A percentile compares a stretch with the other conserved stretches of the same genome.
Conservation (phyloP, 805 yeast genomes). For the Saccharomycopsis lassenensis region DNA sequence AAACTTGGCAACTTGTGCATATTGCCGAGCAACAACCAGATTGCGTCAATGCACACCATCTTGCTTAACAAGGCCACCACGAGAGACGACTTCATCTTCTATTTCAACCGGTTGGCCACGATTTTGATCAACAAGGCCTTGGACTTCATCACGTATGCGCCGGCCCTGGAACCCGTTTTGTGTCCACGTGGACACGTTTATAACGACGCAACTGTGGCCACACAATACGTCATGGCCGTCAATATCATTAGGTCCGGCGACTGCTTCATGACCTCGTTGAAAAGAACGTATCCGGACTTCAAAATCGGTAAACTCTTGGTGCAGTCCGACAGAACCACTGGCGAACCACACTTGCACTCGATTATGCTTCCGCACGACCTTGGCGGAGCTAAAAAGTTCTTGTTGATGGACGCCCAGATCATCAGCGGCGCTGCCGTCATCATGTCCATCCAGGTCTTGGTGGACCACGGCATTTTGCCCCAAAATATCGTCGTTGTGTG, state of each 20-base stretch:
- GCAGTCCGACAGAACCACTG: conserved; percentile 80
- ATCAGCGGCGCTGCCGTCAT: conserved; percentile 89
- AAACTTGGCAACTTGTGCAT: conserved; percentile 28
- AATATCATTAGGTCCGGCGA: conserved; percentile 87
- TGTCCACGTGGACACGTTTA: too few species aligned
- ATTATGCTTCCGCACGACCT: conserved; percentile 50
- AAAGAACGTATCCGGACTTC: conserved; percentile 67
- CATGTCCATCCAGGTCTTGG: conserved; percentile 82
- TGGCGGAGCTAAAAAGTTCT: conserved; percentile 30
- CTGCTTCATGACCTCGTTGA: conserved; percentile 72
- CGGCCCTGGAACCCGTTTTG: conserved; percentile 1
- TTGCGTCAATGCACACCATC: conserved; percentile 60
- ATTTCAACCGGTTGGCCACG: conserved; percentile 73
- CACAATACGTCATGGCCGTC: conserved; percentile 54
- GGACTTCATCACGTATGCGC: conserved; percentile 28
- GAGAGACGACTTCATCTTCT: conserved; percentile 74
- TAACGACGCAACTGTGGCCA: conserved; percentile 4
- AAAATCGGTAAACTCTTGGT: conserved; percentile 75
- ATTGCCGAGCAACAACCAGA: conserved; percentile 47
- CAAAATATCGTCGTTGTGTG: conserved; percentile 57
- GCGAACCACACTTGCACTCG: conserved; percentile 90
- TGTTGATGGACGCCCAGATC: conserved; percentile 78
- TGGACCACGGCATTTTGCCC: conserved; percentile 65
- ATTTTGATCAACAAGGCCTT: conserved; percentile 59
- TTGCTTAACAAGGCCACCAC: conserved; percentile 43